Evolutionary conservation across 768 basidiomycete genomes (phyloP), one percentile per base, ranked within the genome.

Genomic region (Russula earlei): DNA sequence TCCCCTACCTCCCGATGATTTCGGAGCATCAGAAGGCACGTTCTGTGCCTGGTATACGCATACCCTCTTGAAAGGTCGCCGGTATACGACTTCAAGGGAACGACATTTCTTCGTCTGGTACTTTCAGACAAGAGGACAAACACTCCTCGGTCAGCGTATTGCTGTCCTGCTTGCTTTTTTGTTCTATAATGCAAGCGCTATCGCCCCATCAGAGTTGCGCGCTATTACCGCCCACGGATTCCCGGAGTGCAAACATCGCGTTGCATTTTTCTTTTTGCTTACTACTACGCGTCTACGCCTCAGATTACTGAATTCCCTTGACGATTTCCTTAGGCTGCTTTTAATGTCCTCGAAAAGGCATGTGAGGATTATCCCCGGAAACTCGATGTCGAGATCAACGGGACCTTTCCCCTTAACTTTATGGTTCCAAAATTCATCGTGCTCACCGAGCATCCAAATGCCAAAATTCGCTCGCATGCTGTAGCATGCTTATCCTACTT

Each of bases 311-410:
- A 55, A 24, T 51, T 61, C 61, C 62, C 29, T 15, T 33, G 2
- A 19, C 49, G 12, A 48, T 64, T 51, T 59, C 53, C 29, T 20
- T 61, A 87, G 95, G 89, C 90, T 45, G 90, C 92, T 12, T 97
- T 98, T 72, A 88, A 91, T 67, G 85, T 92, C 2, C 78, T 98
- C 34, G 87, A 91, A 70, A 96, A 96, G 69, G 87, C 95, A 50
- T 95, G 92, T 70, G 92, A 98, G 70, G 96, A 99, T 68, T 94
- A 91, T 61, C 94, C 96, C 17, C 82, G 89, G 61, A 93, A 95
- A 74, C 80, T 97, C 72, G 91, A 96, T 70, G 80, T 97, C 60
- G 88, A 94, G 60, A 89, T 98, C 66, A 84, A 84, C 64, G 95
- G 95, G 50, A 82, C 84, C n/a, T 80, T 91, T 48, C 91, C 94